phyloP scores from a whole-genome alignment of 2,329 filamentous ascomycete species.

The Didymella glomerata region DNA sequence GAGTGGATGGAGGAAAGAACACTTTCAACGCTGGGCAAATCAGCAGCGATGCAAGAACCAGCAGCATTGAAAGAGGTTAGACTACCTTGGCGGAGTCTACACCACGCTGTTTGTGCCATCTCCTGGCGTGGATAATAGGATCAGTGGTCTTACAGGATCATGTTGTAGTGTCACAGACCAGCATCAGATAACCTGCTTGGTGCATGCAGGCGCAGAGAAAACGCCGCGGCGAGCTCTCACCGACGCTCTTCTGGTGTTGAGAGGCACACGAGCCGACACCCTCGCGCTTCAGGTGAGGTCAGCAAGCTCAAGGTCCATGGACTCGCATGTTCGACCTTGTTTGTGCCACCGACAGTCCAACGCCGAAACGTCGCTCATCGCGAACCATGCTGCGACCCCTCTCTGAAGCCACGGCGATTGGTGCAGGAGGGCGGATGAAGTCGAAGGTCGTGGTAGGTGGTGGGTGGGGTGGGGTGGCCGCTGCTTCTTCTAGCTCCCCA shows the following conservation, averaged over 20 bases:
- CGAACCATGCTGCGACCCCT: too few species aligned
- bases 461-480: not conserved
- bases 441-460: not conserved
- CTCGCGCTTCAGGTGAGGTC: too few species aligned
- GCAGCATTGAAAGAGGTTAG: conserved; percentile 21
- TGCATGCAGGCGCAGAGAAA: not conserved
- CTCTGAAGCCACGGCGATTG: not conserved
- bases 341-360: not conserved
- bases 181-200: not conserved
- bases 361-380: too few species aligned
- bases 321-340: too few species aligned
- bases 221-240: not conserved
- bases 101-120: not conserved
- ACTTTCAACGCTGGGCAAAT: conserved; percentile 39
- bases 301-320: too few species aligned
- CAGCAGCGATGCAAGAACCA: conserved; percentile 41
- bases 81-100: not conserved
- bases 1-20: conserved; percentile 45
- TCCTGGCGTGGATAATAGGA: not conserved
- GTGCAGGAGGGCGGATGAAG: not conserved
- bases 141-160: not conserved
- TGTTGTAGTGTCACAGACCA: not conserved
- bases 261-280: not conserved
- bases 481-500: conserved; percentile 3
- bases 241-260: not conserved